These are phyloP conservation scores for Cercophora samala DNA, from an alignment of 495 filamentous ascomycete species.

Conservation along the genomic window DNA sequence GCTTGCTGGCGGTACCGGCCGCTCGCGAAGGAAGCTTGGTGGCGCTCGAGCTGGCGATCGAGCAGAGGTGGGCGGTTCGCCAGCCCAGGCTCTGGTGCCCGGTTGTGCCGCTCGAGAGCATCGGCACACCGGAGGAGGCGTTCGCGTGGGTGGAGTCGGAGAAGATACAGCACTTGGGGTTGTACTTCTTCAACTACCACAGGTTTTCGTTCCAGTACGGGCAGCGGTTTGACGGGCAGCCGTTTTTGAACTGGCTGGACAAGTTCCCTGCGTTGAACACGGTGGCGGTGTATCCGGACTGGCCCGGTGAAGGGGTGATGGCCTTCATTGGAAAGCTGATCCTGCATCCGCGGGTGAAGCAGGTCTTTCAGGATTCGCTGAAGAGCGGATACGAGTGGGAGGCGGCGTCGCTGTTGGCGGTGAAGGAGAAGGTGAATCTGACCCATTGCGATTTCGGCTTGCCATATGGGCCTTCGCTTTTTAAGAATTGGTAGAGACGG, in stretches of 20 bases:
- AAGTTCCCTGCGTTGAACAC: background rate
- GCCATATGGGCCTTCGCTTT: background rate
- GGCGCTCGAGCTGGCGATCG: constrained; percentile 24
- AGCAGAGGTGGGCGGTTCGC: background rate
- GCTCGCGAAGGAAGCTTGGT: constrained; percentile 15
- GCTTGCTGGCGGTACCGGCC: constrained; percentile 12
- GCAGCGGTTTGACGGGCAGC: constrained; percentile 22
- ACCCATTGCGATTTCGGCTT: background rate
- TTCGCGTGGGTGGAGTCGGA: constrained; percentile 16
- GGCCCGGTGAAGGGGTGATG: background rate
- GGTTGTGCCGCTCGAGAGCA: background rate
- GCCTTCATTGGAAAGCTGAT: background rate
- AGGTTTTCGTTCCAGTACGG: constrained; percentile 2
- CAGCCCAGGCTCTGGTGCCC: constrained; percentile 2
- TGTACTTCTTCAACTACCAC: constrained; percentile 29
- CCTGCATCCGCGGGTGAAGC: background rate
- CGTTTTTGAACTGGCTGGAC: constrained; percentile 27
- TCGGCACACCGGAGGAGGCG: constrained; percentile 11
- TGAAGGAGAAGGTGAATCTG: background rate
- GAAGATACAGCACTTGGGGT: constrained; percentile 24
- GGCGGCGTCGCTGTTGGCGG: background rate
- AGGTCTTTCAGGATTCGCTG: background rate
- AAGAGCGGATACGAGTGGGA: background rate
- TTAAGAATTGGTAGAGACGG: background rate
- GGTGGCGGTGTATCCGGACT: background rate